Evolutionary conservation across 495 filamentous ascomycete species (phyloP), one percentile per base, ranked within the genome.

Genomic region (Xylaria longipes): DNA sequence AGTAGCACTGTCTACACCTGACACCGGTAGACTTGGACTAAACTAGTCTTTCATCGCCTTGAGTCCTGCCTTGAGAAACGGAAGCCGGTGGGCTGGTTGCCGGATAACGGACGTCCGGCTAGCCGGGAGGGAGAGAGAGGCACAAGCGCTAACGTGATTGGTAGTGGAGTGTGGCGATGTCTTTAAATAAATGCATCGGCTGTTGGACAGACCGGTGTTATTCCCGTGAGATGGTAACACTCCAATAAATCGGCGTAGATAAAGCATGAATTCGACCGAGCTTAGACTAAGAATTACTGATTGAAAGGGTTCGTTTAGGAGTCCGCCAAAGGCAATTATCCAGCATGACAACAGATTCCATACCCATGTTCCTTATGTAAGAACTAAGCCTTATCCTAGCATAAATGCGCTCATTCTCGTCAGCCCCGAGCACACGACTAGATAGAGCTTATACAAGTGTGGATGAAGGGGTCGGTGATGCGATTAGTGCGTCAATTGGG

Each of bases 101-200:
- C 43, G 29, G 63, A 14, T 66, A 25, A 31, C 65, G 65, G 65
- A 67, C 14, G 48, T 67, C 65, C 65, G 65, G 46, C 31, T 43
- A 8, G 14, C 65, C 63, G 43, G 63, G 63, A 60, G 57, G 57
- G 31, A n/a, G 65, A 43, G n/a, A 50, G 45, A 27, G 17, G 14
- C 60, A 29, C 37, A 29, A 25, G 31, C 65, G 9, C 39, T 17
- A 39, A 37, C 11, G 11, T 66, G 63, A 66, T 45, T 67, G 33
- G 65, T 67, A 56, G 46, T 43, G 33, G 35, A 25, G 22, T 22
- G 48, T 67, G 65, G 65, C 65, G 65, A 39, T 37, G 33, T 56
- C 35, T 54, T 56, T 17, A 22, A 56, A 25, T 43, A 67, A 7
- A 15, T 17, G 48, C 25, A 20, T 0, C 6, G 27, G 12, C 46